phyloP scores from a whole-genome alignment of 2,329 filamentous ascomycete genomes.

The Venturia carpophila region DNA sequence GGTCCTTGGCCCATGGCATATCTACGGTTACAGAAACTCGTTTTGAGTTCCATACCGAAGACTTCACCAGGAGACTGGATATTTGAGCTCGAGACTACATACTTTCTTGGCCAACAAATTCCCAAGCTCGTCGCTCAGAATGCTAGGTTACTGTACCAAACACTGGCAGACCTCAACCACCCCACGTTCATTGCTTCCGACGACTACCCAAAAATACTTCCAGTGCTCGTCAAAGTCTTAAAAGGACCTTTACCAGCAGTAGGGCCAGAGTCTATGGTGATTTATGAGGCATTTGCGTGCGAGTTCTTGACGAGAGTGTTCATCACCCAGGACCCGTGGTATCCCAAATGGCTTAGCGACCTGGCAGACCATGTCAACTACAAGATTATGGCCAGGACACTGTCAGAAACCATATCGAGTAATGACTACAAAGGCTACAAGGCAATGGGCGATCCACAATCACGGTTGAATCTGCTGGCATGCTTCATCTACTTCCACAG shows the following conservation, averaged over 20 bases:
- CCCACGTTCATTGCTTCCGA: background rate
- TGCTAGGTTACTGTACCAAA: constrained; percentile 16
- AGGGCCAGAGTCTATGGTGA: constrained; percentile 30
- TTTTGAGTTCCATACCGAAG: constrained; percentile 25
- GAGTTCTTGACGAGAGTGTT: constrained; percentile 41
- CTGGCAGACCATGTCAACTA: constrained; percentile 45
- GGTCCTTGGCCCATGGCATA: constrained; percentile 37
- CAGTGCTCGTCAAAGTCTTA: constrained; percentile 23
- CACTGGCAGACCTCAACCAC: constrained; percentile 10
- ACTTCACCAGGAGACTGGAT: constrained; percentile 19
- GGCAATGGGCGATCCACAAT: constrained; percentile 31
- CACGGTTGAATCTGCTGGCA: constrained; percentile 49
- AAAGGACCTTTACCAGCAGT: constrained; percentile 29
- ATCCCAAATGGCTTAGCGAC: constrained; percentile 31
- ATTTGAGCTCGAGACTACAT: constrained; percentile 20
- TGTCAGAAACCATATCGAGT: constrained; percentile 27
- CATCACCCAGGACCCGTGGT: constrained; percentile 29
- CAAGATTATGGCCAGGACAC: constrained; percentile 34
- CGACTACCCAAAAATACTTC: background rate
- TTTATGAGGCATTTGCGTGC: constrained; percentile 33
- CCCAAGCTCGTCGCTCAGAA: constrained; percentile 14
- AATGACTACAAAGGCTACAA: constrained; percentile 25
- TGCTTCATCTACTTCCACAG: constrained; percentile 53
- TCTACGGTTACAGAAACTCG: constrained; percentile 33
- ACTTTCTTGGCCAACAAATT: constrained; percentile 11